Percentiles rank a stretch among this genome's conserved stretches.
These are phyloP conservation scores for Schwanniomyces pseudopolymorphus DNA, from an alignment of 805 yeast genomes.

Conservation along the genomic window DNA sequence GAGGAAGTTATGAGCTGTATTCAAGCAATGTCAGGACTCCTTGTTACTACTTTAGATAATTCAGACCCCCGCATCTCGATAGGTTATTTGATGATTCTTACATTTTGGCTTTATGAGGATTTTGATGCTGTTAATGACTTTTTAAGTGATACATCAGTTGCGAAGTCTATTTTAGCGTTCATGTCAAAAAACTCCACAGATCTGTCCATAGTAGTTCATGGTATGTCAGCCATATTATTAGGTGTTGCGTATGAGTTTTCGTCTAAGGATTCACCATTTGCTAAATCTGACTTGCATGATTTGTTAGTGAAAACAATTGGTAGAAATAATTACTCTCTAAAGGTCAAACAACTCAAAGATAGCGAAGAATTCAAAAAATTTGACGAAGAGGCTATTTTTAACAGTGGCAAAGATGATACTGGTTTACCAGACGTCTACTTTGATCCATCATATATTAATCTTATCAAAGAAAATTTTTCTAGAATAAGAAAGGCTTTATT, in stretches of 20 bases:
- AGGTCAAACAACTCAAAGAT: conserved; percentile 71
- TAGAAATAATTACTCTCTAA: conserved; percentile 71
- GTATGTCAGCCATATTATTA: conserved; percentile 66
- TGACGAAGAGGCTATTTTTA: conserved; percentile 48
- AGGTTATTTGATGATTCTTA: conserved; percentile 73
- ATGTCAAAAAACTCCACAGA: conserved; percentile 51
- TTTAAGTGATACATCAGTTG: conserved; percentile 61
- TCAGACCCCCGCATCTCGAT: conserved; percentile 73
- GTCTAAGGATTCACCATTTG: conserved; percentile 56
- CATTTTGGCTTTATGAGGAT: conserved; percentile 78
- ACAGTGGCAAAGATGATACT: conserved; percentile 65
- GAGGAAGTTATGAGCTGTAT: conserved; percentile 71
- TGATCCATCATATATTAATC: conserved; percentile 57
- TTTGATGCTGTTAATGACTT: conserved; percentile 73
- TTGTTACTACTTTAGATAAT: conserved; percentile 60
- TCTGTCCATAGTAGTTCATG: conserved; percentile 57
- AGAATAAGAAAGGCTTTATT: conserved; percentile 71
- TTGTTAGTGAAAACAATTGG: conserved; percentile 75
- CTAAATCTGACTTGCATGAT: conserved; percentile 59
- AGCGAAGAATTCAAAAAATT: conserved; percentile 54
- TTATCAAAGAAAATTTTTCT: conserved; percentile 66
- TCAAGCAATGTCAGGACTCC: conserved; percentile 74
- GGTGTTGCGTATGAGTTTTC: conserved; percentile 83
- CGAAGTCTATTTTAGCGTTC: conserved; percentile 67
- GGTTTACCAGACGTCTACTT: conserved; percentile 88